Conservation (phyloP, 2,329 filamentous ascomycete species). For the Aschersonia sp. region DNA sequence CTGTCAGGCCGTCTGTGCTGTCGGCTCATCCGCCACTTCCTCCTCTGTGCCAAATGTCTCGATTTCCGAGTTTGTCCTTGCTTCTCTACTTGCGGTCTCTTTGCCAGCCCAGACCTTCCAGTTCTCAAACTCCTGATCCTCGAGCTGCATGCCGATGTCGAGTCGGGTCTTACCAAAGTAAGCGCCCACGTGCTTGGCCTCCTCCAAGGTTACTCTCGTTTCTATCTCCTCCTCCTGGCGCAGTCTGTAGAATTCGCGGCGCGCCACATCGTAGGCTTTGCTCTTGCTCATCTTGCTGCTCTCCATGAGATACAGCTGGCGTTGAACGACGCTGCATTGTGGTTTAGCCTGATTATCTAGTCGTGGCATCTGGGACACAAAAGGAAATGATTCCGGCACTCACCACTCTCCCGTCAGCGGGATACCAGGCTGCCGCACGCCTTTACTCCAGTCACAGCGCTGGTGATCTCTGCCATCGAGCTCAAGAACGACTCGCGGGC, state of each 20-base stretch:
- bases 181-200: conserved; percentile 72
- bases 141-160: conserved; percentile 68
- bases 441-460: conserved; percentile 64
- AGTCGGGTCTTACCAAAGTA: conserved; percentile 70
- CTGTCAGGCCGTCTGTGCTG: neutral
- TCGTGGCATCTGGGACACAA: neutral
- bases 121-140: conserved; percentile 63
- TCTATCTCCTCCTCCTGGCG: conserved; percentile 75
- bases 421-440: conserved; percentile 59
- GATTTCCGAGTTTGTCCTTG: conserved; percentile 25
- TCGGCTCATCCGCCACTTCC: conserved; percentile 9
- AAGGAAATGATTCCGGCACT: neutral
- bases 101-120: conserved; percentile 71
- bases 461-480: conserved; percentile 69
- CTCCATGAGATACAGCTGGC: conserved; percentile 75
- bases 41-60: conserved; percentile 25
- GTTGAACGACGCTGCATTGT: conserved; percentile 65
- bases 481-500: conserved; percentile 75
- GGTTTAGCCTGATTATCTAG: too few relatives aligned
- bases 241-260: conserved; percentile 79
- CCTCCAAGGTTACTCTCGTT: conserved; percentile 70
- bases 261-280: conserved; percentile 71
- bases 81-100: conserved; percentile 27
- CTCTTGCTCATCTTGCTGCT: conserved; percentile 44
- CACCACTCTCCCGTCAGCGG: conserved; percentile 75